Evolutionary conservation across 768 basidiomycete genomes (phyloP), one percentile per base, ranked within the genome.

Genomic region (Butyriboletus loyo): DNA sequence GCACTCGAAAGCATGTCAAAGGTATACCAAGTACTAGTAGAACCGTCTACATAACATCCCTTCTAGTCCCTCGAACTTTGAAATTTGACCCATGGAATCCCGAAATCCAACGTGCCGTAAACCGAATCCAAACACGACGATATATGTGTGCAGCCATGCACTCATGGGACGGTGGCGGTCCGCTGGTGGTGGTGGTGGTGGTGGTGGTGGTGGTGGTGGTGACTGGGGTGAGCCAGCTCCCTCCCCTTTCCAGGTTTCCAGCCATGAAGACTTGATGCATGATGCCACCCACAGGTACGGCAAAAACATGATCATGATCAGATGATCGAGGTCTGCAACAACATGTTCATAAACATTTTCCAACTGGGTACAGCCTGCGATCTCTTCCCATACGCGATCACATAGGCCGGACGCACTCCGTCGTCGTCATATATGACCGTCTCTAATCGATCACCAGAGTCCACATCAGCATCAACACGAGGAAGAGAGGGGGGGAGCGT

Each of bases 341-440:
- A 22, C 53, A 31, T 43, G 13, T 14, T 38, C 9, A 35, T n/a
- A 21, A 44, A n/a, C 35, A 41, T 44, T 17, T 31, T 28, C 53
- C 35, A 56, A 32, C 34, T 49, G 21, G 46, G 32, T 22, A 31
- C 36, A 3, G 27, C 9, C 8, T 44, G 54, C 8, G 36, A 38
- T 31, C 37, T 34, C 19, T 58, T 58, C 35, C 56, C 49, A 35
- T 57, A 57, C 6, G 58, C 46, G 27, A 57, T 40, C 21, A 58
- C 41, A 27, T 47, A 56, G 14, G 56, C 56, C 1, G 50, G 55
- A 47, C 55, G 56, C 46, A 52, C 55, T 17, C 49, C 56, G 37
- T 57, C 55, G 50, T 57, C 28, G 37, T 57, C 27, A 30, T 57
- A 57, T 42, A 57, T 45, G 31, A 57, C 50, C 41, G 55, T 58